Conservation (phyloP, 2,329 filamentous ascomycete species). For the Gnomoniopsis smithogilvyi region DNA sequence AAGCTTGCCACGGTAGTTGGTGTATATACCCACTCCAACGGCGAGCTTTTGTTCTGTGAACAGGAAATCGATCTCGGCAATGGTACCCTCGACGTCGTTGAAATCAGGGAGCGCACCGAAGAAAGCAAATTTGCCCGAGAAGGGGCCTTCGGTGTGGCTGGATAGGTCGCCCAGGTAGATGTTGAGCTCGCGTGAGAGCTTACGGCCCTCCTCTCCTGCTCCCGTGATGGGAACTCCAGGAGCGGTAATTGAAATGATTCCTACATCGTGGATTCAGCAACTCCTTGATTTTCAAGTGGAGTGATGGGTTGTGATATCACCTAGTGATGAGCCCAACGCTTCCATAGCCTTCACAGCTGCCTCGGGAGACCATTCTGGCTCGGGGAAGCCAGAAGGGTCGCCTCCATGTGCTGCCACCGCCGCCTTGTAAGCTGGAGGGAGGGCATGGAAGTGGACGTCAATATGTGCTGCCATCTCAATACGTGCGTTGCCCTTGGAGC, state of each 20-base stretch:
- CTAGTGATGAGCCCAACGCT: constrained; percentile 12
- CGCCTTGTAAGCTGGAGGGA: constrained; percentile 13
- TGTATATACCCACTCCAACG: constrained; percentile 23
- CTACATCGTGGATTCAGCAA: constrained; percentile 28
- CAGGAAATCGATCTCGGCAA: constrained; percentile 23
- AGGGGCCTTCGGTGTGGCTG: constrained; percentile 2
- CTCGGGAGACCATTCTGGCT: constrained; percentile 14
- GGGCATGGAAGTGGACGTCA: constrained; percentile 14
- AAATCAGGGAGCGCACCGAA: constrained; percentile 26
- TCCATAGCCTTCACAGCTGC: constrained; percentile 16
- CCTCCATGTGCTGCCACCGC: constrained; percentile 15
- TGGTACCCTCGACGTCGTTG: constrained; percentile 24
- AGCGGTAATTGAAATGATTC: constrained; percentile 18
- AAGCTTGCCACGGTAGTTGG: constrained; percentile 23
- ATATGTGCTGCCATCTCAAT: constrained; percentile 16
- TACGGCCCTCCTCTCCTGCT: constrained; percentile 12
- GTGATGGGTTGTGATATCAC: neutral
- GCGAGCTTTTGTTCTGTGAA: constrained; percentile 22
- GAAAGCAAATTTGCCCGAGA: constrained; percentile 20
- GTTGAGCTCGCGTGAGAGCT: constrained; percentile 14
- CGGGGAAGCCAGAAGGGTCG: constrained; percentile 15
- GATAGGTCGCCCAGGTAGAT: constrained; percentile 8
- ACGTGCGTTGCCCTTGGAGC: neutral
- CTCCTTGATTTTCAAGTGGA: neutral
- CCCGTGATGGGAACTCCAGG: constrained; percentile 16